Base-by-base conservation (phyloP, 2,329 filamentous ascomycete genomes). In the Cyphellophora attinorum region DNA sequence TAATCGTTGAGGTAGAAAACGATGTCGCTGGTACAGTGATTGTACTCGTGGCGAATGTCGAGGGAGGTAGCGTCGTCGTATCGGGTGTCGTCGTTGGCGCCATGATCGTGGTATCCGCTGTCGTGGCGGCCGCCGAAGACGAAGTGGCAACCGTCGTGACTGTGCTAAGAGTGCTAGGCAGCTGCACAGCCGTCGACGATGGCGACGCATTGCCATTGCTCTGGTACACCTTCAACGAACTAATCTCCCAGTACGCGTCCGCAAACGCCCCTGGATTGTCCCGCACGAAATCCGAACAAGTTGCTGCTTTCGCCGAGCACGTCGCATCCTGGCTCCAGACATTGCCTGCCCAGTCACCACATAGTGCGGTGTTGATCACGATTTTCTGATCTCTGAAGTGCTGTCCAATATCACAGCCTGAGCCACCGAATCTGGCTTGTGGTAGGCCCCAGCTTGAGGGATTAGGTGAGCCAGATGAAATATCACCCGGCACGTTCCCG, bases 341-440 rank as follows among this genome's bases (percentile, higher is more conserved):
- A 30, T 63, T 54, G 14, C 82, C 81, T 6, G 84, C 84, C 83
- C 83, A 91, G 48, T 79, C 72, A 10, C 85, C 85, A 57, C 85
- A 93, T 51, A 89, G 81, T 3, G 79, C 78, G 1, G 76, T 86
- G 60, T 91, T 76, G 57, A 91, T 78, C 44, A 88, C 37, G 40
- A 93, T 72, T 45, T 76, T 70, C 62, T 89, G 72, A 38, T 79
- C 58, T 45, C 63, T 60, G 62, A 93, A 88, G 54, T 77, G 67
- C 2, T 56, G 37, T 34, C 74, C 63, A 44, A 88, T 79, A 47
- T 82, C 60, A 59, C 85, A 93, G 34, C 65, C 68, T 2, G 71
- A 70, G 11, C 65, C 59, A 25, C 41, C 35, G 60, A 89, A 89
- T 23, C 66, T 65, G 4, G 79, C 81, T 14, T 28, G 27, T 12